Evolutionary conservation across 1,284 basidiomycete genomes (phyloP).

Genomic region (Erythrobasidium hasegawianum): DNA sequence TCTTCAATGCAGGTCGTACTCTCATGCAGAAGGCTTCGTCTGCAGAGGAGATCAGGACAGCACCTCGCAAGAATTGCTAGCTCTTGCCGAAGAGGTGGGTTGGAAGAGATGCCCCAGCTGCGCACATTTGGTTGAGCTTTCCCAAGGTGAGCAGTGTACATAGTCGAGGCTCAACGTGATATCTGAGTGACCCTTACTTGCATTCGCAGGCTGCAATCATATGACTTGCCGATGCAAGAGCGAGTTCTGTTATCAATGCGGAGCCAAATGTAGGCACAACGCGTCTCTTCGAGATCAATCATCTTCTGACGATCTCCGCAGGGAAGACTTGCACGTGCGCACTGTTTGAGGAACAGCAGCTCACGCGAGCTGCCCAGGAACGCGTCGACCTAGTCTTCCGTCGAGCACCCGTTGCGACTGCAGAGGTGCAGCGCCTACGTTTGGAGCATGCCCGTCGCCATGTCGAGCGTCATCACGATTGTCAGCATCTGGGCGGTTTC

Average conservation of each 20-base stretch:
- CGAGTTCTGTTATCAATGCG: conserved; percentile 11
- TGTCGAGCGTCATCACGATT: background rate
- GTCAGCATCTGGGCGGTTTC: background rate
- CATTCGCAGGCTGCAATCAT: conserved; percentile 13
- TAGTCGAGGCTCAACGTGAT: no score
- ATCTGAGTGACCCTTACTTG: no score
- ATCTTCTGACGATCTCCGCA: no score
- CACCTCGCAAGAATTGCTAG: background rate
- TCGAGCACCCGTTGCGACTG: no score
- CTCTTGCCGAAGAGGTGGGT: background rate
- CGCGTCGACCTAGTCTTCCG: no score
- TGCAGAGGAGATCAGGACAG: conserved; percentile 11
- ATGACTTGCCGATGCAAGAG: conserved; percentile 5
- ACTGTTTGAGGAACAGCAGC: background rate
- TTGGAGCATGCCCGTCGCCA: background rate
- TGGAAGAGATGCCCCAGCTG: background rate
- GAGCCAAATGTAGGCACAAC: background rate
- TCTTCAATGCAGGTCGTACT: background rate
- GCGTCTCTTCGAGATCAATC: no score
- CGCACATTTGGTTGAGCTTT: background rate
- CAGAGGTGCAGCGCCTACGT: no score
- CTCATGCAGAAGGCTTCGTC: background rate
- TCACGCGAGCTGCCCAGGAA: background rate
- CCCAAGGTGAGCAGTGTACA: background rate
- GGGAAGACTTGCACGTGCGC: conserved; percentile 7